These are phyloP conservation scores for Thecaphora frezii DNA, from an alignment of 1,284 basidiomycete genomes.

Conservation along the genomic window DNA sequence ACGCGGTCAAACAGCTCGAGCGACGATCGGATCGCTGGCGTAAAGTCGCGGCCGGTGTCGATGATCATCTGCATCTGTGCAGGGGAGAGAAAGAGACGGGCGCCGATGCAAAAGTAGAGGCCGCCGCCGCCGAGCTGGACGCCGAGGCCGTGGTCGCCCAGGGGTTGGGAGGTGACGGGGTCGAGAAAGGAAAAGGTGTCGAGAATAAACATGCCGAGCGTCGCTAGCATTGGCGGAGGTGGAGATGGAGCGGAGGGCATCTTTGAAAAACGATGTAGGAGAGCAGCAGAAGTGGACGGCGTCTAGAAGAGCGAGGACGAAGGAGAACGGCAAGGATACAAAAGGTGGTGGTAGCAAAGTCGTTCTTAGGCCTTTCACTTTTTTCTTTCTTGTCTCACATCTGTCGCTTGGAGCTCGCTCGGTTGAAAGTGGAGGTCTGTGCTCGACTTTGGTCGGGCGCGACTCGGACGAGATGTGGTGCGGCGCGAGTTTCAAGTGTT, in stretches of 20 bases:
- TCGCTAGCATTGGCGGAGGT: constrained; percentile 9
- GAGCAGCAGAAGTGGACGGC: too few relatives aligned
- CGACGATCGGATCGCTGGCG: constrained; percentile 64
- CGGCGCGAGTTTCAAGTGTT: too few relatives aligned
- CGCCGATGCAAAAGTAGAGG: constrained; percentile 68
- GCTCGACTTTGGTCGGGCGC: too few relatives aligned
- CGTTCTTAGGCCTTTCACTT: too few relatives aligned
- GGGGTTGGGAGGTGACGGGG: constrained; percentile 10
- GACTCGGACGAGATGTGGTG: too few relatives aligned
- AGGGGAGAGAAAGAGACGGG: constrained; percentile 69
- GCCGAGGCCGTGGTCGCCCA: constrained; percentile 24
- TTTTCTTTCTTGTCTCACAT: too few relatives aligned
- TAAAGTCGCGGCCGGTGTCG: constrained; percentile 80
- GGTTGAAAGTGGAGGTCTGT: too few relatives aligned
- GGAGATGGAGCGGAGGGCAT: not conserved
- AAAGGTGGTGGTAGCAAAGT: too few relatives aligned
- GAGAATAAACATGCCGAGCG: constrained; percentile 48
- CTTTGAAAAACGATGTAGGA: not conserved
- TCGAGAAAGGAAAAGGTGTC: constrained; percentile 35
- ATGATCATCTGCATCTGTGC: constrained; percentile 68
- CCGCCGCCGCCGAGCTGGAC: constrained; percentile 86
- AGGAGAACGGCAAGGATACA: too few relatives aligned
- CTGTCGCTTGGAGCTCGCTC: too few relatives aligned
- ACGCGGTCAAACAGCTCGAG: constrained; percentile 68
- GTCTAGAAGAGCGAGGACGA: too few relatives aligned